phyloP scores from a whole-genome alignment of 805 yeast genomes.

The Sugiyamaella boreocaroliniensis region DNA sequence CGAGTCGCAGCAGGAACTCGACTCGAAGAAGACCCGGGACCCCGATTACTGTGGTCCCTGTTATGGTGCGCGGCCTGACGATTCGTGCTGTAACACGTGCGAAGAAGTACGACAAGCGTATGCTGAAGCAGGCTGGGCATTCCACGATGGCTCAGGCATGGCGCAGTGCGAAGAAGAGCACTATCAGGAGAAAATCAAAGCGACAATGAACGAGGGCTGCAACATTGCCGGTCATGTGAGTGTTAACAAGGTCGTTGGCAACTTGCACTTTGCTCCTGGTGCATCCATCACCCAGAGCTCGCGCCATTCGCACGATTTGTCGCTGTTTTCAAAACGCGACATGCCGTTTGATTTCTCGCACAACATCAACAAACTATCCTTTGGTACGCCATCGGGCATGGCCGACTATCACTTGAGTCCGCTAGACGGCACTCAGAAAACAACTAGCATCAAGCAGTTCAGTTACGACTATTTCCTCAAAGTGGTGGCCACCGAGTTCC shows the following conservation, averaged over 20 bases:
- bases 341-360: slow-evolving; percentile 71
- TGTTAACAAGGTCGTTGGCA: slow-evolving; percentile 82
- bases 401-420: slow-evolving; percentile 52
- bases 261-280: slow-evolving; percentile 95
- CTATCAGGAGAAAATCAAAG: slow-evolving; percentile 57
- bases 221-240: slow-evolving; percentile 71
- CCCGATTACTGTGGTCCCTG: slow-evolving; percentile 77
- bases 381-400: slow-evolving; percentile 52
- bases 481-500: slow-evolving; percentile 85
- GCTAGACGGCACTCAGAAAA: slow-evolving; percentile 47
- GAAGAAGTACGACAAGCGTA: slow-evolving; percentile 75
- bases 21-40: slow-evolving; percentile 23
- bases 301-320: slow-evolving; percentile 74
- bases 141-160: slow-evolving; percentile 78
- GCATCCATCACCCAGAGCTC: slow-evolving; percentile 52
- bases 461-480: slow-evolving; percentile 74
- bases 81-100: slow-evolving; percentile 80
- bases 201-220: slow-evolving; percentile 76
- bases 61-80: slow-evolving; percentile 65
- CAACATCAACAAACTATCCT: slow-evolving; percentile 68
- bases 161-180: slow-evolving; percentile 90
- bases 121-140: slow-evolving; percentile 74
- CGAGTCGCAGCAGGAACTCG: slow-evolving; percentile 23
- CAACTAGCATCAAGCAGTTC: slow-evolving; percentile 47
- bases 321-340: slow-evolving; percentile 52